A percentile compares a stretch with the other conserved stretches of the same genome.
These are phyloP conservation scores for Ceriops decandra DNA, from an alignment of 345 rosid genomes.

Conservation along the genomic window DNA sequence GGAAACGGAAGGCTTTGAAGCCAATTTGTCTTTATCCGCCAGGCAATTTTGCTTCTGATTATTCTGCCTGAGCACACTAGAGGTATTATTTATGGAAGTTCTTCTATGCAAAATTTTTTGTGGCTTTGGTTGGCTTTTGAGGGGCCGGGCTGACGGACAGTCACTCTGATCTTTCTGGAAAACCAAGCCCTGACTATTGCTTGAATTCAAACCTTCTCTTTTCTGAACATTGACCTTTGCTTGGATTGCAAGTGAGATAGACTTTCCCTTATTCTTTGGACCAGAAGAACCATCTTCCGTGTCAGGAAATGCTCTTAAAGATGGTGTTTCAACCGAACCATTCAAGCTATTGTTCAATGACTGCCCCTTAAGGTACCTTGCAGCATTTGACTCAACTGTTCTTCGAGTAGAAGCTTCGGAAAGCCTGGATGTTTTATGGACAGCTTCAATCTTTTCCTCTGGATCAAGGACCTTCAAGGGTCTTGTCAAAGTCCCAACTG, in stretches of 20 bases:
- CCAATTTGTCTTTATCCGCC: conserved; percentile 41
- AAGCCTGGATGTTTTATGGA: conserved; percentile 42
- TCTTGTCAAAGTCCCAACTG: conserved; percentile 31
- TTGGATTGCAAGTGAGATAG: conserved; percentile 84
- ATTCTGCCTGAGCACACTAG: conserved; percentile 78
- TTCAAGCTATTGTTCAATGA: conserved; percentile 63
- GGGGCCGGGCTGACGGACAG: conserved; percentile 44
- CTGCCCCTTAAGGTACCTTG: conserved; percentile 56
- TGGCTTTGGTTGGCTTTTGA: conserved; percentile 50
- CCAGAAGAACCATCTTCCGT: conserved; percentile 46
- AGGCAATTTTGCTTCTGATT: conserved; percentile 78
- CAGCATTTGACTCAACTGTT: conserved; percentile 51
- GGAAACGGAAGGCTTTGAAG: conserved; percentile 39
- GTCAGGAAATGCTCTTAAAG: conserved; percentile 35
- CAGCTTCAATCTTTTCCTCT: conserved; percentile 47
- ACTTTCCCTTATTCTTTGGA: conserved; percentile 54
- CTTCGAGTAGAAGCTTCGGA: conserved; percentile 44
- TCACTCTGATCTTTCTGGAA: conserved; percentile 52
- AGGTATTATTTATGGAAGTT: conserved; percentile 32
- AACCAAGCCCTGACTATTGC: conserved; percentile 30
- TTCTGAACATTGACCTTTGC: conserved; percentile 75
- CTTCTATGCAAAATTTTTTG: conserved; percentile 53
- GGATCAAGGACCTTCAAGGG: conserved; percentile 37
- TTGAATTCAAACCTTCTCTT: conserved; percentile 54
- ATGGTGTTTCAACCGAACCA: conserved; percentile 40